Evolutionary conservation across 768 basidiomycete genomes (phyloP).

Genomic region (Pleurotus tuoliensis): DNA sequence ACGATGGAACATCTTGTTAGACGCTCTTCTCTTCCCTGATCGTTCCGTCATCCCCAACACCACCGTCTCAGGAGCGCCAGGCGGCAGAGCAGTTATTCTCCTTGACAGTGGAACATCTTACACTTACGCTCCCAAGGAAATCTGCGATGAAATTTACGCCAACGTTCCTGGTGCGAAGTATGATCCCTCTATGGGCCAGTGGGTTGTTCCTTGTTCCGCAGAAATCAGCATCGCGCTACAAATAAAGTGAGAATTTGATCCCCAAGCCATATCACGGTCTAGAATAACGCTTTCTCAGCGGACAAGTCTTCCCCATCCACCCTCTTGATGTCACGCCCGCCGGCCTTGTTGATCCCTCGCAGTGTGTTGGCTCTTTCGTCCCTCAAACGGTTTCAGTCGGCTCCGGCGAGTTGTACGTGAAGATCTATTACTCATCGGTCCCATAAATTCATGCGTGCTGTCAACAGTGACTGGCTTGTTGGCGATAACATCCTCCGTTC

Average conservation of each 20-base stretch:
- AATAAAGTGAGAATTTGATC: constrained; percentile 50
- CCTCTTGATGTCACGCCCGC: constrained; percentile 70
- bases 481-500: constrained; percentile 84
- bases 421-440: not conserved
- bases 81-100: constrained; percentile 67
- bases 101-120: constrained; percentile 83
- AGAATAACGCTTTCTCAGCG: constrained; percentile 34
- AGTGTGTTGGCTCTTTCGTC: constrained; percentile 74
- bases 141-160: constrained; percentile 69
- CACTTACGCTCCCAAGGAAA: constrained; percentile 65
- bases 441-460: constrained; percentile 5
- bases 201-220: constrained; percentile 68
- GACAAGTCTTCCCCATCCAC: constrained; percentile 73
- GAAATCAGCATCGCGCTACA: constrained; percentile 81
- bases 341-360: constrained; percentile 36
- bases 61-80: constrained; percentile 52
- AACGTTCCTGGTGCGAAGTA: constrained; percentile 59
- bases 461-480: constrained; percentile 70
- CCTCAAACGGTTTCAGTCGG: constrained; percentile 58
- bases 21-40: constrained; percentile 61
- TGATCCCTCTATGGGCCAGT: constrained; percentile 49
- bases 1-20: constrained; percentile 77
- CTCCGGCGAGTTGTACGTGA: constrained; percentile 61
- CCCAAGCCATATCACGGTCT: constrained; percentile 1
- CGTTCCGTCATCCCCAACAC: constrained; percentile 50